A percentile compares a stretch with the other conserved stretches of the same genome.
These are phyloP conservation scores for Ceratocystis cacaofunesta DNA, from an alignment of 2,329 filamentous ascomycete species.

Conservation along the genomic window DNA sequence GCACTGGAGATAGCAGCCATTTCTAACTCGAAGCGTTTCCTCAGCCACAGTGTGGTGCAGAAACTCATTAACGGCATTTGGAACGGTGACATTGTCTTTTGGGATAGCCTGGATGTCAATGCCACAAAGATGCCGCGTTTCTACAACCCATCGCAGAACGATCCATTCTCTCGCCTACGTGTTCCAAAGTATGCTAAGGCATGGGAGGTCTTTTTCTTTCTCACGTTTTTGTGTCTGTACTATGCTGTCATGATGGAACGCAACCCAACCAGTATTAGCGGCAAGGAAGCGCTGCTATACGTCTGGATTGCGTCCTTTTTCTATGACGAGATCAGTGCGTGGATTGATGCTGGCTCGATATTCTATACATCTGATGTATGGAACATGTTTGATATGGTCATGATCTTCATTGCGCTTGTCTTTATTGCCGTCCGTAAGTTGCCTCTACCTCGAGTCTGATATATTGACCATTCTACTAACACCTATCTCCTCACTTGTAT, in stretches of 20 bases:
- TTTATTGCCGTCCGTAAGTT: conserved; percentile 59
- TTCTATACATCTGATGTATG: conserved; percentile 77
- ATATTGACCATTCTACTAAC: not conserved
- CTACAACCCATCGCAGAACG: conserved; percentile 52
- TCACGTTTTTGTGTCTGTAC: conserved; percentile 61
- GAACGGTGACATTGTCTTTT: conserved; percentile 77
- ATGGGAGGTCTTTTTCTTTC: conserved; percentile 72
- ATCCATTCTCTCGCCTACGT: conserved; percentile 59
- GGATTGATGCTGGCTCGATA: conserved; percentile 69
- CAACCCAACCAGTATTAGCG: conserved; percentile 49
- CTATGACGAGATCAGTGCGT: conserved; percentile 76
- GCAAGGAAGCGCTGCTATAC: conserved; percentile 59
- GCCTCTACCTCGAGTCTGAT: conserved; percentile 4
- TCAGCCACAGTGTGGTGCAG: conserved; percentile 67
- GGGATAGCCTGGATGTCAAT: conserved; percentile 60
- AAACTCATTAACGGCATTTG: conserved; percentile 74
- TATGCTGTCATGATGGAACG: conserved; percentile 72
- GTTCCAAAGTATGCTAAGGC: conserved; percentile 75
- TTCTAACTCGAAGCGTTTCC: conserved; percentile 67
- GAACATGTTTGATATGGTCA: conserved; percentile 59
- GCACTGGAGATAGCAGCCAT: conserved; percentile 77
- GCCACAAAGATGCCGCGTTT: conserved; percentile 61
- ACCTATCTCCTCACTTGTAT: not conserved
- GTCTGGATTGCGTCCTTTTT: conserved; percentile 78
- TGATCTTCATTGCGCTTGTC: conserved; percentile 55